Percentiles rank a stretch among this genome's conserved stretches.
These are phyloP conservation scores for Lactarius pseudohatsudake DNA, from an alignment of 768 basidiomycete genomes.

Conservation along the genomic window DNA sequence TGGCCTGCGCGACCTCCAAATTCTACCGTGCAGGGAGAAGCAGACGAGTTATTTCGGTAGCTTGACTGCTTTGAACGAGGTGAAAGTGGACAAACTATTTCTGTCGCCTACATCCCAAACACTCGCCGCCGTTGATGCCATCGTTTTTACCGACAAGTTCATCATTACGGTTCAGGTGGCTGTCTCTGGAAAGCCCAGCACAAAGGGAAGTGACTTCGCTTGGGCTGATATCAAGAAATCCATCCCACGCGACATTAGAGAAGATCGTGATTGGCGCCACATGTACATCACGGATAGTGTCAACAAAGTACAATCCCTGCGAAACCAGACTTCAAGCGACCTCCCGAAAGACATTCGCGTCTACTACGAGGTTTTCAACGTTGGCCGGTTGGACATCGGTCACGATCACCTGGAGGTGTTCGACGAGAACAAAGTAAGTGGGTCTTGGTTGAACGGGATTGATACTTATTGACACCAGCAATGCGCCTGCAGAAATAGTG, in stretches of 20 bases:
- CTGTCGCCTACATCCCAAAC: not conserved
- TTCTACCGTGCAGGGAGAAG: not conserved
- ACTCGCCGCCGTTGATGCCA: not conserved
- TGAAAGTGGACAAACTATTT: not conserved
- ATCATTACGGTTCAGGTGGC: not conserved
- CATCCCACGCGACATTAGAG: no score
- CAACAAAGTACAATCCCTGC: no score
- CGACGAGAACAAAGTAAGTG: no score
- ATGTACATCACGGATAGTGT: not conserved
- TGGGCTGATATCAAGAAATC: no score
- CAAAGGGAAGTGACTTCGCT: not conserved
- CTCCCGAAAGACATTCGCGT: no score
- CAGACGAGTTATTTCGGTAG: not conserved
- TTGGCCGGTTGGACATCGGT: no score
- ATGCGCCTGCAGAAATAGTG: no score
- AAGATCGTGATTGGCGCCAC: not conserved
- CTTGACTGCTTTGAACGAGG: not conserved
- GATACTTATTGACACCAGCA: no score
- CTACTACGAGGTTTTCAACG: no score
- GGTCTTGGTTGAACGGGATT: no score
- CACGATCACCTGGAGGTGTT: no score
- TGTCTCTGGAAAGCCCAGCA: not conserved
- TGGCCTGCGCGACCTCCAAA: not conserved
- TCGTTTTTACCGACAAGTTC: not conserved
- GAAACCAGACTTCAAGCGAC: no score